Base-by-base conservation (phyloP, 2,329 filamentous ascomycete genomes). In the Epichloe bromicola region DNA sequence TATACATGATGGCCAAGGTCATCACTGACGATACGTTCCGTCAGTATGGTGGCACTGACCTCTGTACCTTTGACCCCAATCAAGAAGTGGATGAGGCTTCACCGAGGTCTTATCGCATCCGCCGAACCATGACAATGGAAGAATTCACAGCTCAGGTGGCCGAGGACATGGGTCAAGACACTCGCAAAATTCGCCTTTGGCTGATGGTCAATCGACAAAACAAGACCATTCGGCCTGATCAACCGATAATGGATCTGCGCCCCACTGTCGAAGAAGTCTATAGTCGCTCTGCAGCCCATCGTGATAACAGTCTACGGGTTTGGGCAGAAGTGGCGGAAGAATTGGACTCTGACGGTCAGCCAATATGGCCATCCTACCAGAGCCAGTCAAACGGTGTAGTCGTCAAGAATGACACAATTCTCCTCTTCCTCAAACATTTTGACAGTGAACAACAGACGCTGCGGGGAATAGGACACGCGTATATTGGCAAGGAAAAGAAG, bases 201-300 rank as follows among this genome's bases (percentile, higher is more conserved):
- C 81, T 88, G 50, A 96, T 98, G 90, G 93, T 98, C 1, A 97
- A 96, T 63, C 85, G 93, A 11, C 93, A 98, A 66, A 98, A 98
- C 65, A 96, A 95, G 68, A 98, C 93, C 0, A 85, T 88, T 38
- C 82, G 93, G 17, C 93, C 94, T 0, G 93, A 98, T 63, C 83
- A 88, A 53, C 87, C 89, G 0, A 82, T 98, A 46, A 79, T 80
- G 64, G 89, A 95, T 61, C 70, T 81, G 2, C 76, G 83, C 5
- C 85, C 88, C 65, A 90, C 83, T 0, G 73, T 93, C 14, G 86
- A 90, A 58, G 89, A 96, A 52, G 71, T 73, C 0, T 79, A 72
- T 56, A 63, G 67, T 12, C 69, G 74, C 40, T 72, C 75, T 4
- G 69, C 73, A 1, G 71, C 84, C 15, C 71, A 75, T 74, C 63